A percentile compares a stretch with the other conserved stretches of the same genome.
Conservation (phyloP, 208 protist species). For the Wallacemonas rigidus region DNA sequence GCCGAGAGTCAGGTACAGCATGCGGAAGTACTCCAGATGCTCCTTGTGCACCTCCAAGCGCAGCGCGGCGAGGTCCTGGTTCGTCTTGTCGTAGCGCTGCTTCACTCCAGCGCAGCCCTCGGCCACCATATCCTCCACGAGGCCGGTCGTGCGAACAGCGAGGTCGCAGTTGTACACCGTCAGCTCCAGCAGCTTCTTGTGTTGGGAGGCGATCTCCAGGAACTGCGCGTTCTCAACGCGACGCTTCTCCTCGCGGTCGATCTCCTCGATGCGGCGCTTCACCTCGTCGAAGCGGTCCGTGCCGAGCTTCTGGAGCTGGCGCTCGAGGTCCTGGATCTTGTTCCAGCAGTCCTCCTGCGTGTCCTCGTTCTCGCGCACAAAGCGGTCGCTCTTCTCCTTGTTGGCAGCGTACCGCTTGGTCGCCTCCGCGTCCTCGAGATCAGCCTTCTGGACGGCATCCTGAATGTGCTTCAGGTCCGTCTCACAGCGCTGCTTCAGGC, state of each 20-base stretch:
- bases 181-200: constrained; percentile 78
- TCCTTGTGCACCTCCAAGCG: constrained; percentile 68
- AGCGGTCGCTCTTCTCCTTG: constrained; percentile 64
- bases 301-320: constrained; percentile 61
- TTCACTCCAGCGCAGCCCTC: constrained; percentile 77
- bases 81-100: constrained; percentile 65
- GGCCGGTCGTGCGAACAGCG: constrained; percentile 47
- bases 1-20: constrained; percentile 76
- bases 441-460: constrained; percentile 66
- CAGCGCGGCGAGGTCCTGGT: constrained; percentile 51
- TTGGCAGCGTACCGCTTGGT: constrained; percentile 61
- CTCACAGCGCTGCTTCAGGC: constrained; percentile 66
- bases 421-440: constrained; percentile 70
- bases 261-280: constrained; percentile 83
- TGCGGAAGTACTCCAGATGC: constrained; percentile 67
- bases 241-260: constrained; percentile 75
- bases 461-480: constrained; percentile 62
- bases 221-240: constrained; percentile 88
- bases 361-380: constrained; percentile 59
- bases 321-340: constrained; percentile 74
- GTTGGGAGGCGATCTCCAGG: constrained; percentile 70
- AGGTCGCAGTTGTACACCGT: constrained; percentile 74
- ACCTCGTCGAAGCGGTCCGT: constrained; percentile 79
- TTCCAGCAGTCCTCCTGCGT: constrained; percentile 70
- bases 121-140: constrained; percentile 73